Evolutionary conservation across 768 basidiomycete species (phyloP).

Genomic region (Cystobasidium onofrii): DNA sequence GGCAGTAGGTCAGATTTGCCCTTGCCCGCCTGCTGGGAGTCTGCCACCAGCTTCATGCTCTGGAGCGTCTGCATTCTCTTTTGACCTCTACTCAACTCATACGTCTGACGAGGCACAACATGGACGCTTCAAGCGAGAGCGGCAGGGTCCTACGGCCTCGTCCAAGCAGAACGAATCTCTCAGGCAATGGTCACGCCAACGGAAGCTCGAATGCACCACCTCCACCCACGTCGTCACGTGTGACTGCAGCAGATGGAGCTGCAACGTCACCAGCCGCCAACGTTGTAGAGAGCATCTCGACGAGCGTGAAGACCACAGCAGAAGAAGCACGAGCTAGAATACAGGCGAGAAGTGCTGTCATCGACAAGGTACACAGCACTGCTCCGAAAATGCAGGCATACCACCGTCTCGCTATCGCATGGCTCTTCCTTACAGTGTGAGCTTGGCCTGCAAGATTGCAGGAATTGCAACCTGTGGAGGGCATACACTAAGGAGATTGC

Average conservation of each 20-base stretch:
- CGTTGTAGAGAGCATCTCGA: not conserved
- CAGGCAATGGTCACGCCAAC: not conserved
- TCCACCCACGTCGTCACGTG: conserved; percentile 1
- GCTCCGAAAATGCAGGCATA: conserved; percentile 11
- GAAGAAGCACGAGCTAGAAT: not conserved
- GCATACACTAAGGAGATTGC: not conserved
- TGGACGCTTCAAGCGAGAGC: conserved; percentile 16
- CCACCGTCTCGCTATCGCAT: conserved; percentile 1
- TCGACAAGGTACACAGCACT: conserved; percentile 1
- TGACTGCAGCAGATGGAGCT: not conserved
- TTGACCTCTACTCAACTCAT: not conserved
- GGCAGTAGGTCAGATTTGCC: too few relatives aligned
- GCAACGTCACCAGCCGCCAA: not conserved
- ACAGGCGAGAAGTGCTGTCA: not conserved
- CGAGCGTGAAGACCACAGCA: not conserved
- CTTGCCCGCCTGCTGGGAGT: too few relatives aligned
- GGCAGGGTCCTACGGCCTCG: not conserved
- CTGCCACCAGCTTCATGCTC: too few relatives aligned
- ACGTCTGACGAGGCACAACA: not conserved
- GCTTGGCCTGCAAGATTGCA: not conserved
- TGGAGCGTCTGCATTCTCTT: not conserved
- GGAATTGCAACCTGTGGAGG: not conserved
- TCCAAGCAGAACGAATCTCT: not conserved
- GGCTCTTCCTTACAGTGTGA: conserved; percentile 16
- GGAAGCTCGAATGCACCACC: not conserved